Base-by-base conservation (phyloP, 345 rosid species). In the Aquilaria malaccensis region DNA sequence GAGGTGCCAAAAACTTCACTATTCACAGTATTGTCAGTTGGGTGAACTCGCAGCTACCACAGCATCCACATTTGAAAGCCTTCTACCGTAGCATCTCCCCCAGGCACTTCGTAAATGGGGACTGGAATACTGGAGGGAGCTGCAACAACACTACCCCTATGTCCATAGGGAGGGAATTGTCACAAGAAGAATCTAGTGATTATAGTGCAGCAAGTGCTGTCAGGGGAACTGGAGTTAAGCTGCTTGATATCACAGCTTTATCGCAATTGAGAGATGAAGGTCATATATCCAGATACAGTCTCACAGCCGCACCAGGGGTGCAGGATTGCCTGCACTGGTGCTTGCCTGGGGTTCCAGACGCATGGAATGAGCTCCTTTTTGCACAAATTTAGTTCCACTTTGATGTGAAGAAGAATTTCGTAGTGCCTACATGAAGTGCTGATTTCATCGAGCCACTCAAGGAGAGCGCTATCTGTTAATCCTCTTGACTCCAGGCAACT, bases 71-170 rank as follows among this genome's bases (percentile, higher is more conserved):
- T 33, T 65, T 84, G 15, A 82, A 75, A 66, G 94, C 86, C 22
- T 89, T 89, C 67, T 84, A 80, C 56, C 60, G 96, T 43, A 89
- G 87, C 76, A 84, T 84, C 65, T 86, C 96, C 0, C 93, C 96
- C 3, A 76, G 94, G 72, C 94, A 89, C 80, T 89, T 86, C 62
- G 80, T 72, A 12, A 81, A 86, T 6, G 96, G 96, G 43, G 96
- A 86, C 50, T 89, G 96, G 96, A 86, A 89, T 69, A 89, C 84
- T 0, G 96, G 94, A 62, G 96, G 94, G 51, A 89, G 91, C 76
- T 89, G 94, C 61, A 69, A 86, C 75, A 86, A 86, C 64, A 84
- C 91, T 2, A 69, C 67, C 14, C 96, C 96, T 2, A 76, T 84
- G 91, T 85, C 94, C 10, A 52, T 84, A 1, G 96, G 94, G 11